These are phyloP conservation scores for Jasminum sambac DNA, from an alignment of 257 asterid species.

Conservation along the genomic window DNA sequence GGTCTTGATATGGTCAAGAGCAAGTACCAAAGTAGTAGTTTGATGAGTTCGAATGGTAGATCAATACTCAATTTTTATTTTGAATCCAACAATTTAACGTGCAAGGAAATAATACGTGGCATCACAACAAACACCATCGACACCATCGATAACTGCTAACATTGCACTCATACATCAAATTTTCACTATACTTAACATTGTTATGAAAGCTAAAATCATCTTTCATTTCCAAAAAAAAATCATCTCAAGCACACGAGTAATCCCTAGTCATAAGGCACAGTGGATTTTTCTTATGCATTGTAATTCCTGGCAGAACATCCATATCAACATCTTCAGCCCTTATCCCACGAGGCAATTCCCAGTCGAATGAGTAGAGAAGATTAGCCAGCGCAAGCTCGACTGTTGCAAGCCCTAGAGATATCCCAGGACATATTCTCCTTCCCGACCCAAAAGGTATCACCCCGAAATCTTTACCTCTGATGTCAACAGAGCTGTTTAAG, in stretches of 20 bases:
- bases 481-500: slow-evolving; percentile 28
- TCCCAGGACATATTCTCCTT: slow-evolving; percentile 50
- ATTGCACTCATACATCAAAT: too few relatives aligned
- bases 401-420: slow-evolving; percentile 38
- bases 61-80: too few relatives aligned
- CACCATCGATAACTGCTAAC: too few relatives aligned
- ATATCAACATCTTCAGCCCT: slow-evolving; percentile 37
- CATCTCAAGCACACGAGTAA: not conserved
- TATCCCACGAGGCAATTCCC: slow-evolving; percentile 41
- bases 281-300: slow-evolving; percentile 51
- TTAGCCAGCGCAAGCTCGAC: slow-evolving; percentile 51
- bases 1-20: too few relatives aligned
- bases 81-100: too few relatives aligned
- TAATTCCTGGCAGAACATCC: slow-evolving; percentile 38
- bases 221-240: too few relatives aligned
- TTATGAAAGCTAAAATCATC: not conserved
- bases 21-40: too few relatives aligned
- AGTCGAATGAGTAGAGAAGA: slow-evolving; percentile 39
- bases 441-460: slow-evolving; percentile 53
- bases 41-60: too few relatives aligned
- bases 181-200: too few relatives aligned
- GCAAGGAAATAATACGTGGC: too few relatives aligned
- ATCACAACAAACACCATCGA: too few relatives aligned
- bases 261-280: slow-evolving; percentile 44
- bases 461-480: slow-evolving; percentile 33